phyloP scores from a whole-genome alignment of 768 basidiomycete species.

The Dacryopinax spathularia region DNA sequence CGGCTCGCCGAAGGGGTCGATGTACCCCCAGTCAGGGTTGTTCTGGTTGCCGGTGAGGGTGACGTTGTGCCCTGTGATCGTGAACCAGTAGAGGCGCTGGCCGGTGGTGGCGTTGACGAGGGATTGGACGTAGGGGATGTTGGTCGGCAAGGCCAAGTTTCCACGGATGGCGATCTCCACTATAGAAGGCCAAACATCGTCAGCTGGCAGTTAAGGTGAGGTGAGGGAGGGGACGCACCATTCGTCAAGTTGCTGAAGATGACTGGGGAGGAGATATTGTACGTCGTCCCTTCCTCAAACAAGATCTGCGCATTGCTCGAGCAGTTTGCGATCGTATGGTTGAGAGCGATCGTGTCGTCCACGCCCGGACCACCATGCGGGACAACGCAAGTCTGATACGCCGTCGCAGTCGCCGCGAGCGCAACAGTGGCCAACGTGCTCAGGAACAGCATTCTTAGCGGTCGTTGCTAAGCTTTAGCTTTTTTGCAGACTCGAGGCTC shows the following conservation, averaged over 20 bases:
- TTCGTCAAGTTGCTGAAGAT: conserved; percentile 41
- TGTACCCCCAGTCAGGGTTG: neutral
- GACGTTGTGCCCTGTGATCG: neutral
- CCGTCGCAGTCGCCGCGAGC: neutral
- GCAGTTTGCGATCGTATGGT: neutral
- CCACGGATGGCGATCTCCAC: conserved; percentile 45
- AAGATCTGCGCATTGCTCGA: conserved; percentile 25
- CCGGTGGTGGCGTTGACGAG: neutral
- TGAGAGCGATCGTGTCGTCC: neutral
- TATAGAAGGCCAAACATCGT: too few relatives aligned
- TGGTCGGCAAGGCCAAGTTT: conserved; percentile 40
- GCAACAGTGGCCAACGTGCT: neutral
- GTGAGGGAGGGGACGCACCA: neutral
- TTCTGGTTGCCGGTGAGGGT: neutral
- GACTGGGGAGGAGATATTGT: conserved; percentile 42
- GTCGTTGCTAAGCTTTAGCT: too few relatives aligned
- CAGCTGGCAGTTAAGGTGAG: too few relatives aligned
- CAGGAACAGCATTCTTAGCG: neutral
- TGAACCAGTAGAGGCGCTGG: conserved; percentile 8
- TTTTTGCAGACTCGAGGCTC: too few relatives aligned
- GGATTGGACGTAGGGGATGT: conserved; percentile 41
- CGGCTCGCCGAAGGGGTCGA: neutral
- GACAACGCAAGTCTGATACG: neutral
- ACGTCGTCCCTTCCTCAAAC: conserved; percentile 41
- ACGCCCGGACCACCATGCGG: neutral